Conservation (phyloP, 495 filamentous ascomycete genomes). For the Neurospora intermedia region DNA sequence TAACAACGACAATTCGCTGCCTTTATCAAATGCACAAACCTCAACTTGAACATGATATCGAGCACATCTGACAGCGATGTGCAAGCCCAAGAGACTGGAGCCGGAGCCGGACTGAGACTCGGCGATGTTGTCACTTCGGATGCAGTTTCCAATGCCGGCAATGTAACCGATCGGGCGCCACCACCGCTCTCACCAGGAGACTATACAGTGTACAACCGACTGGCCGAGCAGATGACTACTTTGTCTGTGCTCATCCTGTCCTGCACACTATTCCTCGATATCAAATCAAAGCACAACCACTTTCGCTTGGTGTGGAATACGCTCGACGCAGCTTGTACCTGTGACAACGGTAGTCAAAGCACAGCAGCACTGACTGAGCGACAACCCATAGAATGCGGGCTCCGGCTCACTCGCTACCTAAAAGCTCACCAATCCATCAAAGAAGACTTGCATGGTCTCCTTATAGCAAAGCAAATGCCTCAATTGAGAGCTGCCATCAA, state of each 20-base stretch:
- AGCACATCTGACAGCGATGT: neutral
- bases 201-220: slow-evolving; percentile 48
- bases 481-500: slow-evolving; percentile 42
- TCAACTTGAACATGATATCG: neutral
- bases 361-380: slow-evolving; percentile 37
- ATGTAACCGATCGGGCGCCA: slow-evolving; percentile 5
- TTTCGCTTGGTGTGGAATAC: slow-evolving; percentile 65
- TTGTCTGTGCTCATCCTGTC: slow-evolving; percentile 34
- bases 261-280: slow-evolving; percentile 3
- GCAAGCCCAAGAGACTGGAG: neutral
- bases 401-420: slow-evolving; percentile 58
- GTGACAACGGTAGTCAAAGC: slow-evolving; percentile 29
- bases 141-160: neutral
- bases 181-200: slow-evolving; percentile 17
- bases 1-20: neutral
- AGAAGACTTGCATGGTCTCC: slow-evolving; percentile 71
- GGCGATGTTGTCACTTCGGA: neutral
- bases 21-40: neutral
- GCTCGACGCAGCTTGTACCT: slow-evolving; percentile 50
- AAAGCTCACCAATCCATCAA: slow-evolving; percentile 76
- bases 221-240: slow-evolving; percentile 71
- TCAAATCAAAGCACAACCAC: slow-evolving; percentile 49
- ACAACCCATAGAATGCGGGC: slow-evolving; percentile 47
- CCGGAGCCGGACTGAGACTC: neutral
- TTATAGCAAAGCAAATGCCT: slow-evolving; percentile 69